A percentile compares a stretch with the other conserved stretches of the same genome.
phyloP scores from a whole-genome alignment of 176 grass and related monocot genomes.

The Poa pratensis region DNA sequence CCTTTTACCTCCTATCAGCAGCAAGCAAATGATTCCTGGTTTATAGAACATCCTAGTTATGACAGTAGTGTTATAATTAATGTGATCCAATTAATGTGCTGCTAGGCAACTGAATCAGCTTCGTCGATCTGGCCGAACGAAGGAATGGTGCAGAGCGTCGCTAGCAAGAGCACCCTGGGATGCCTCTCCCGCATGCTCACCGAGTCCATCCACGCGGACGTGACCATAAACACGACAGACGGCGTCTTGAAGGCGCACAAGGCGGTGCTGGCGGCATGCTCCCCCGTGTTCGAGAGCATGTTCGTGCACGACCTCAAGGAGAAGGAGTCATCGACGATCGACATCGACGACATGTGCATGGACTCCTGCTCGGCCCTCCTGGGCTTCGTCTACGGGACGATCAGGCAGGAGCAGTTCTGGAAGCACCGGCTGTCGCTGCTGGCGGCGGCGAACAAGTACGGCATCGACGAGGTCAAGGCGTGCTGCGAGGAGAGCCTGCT shows the following conservation, averaged over 20 bases:
- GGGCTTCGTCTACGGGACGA: constrained; percentile 74
- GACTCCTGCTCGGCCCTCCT: constrained; percentile 72
- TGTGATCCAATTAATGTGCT: neutral
- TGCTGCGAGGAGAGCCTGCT: constrained; percentile 94
- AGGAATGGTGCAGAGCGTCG: constrained; percentile 52
- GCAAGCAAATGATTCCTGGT: neutral
- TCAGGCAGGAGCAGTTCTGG: constrained; percentile 74
- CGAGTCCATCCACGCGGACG: constrained; percentile 74
- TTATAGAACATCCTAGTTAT: no score
- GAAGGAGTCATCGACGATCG: constrained; percentile 57
- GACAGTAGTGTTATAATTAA: neutral
- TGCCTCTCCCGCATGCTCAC: constrained; percentile 83
- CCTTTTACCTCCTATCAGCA: neutral
- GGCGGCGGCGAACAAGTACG: constrained; percentile 75
- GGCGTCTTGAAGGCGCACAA: constrained; percentile 83
- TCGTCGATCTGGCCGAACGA: constrained; percentile 63
- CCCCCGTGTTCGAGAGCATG: constrained; percentile 87
- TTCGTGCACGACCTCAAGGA: constrained; percentile 83
- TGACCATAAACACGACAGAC: constrained; percentile 70
- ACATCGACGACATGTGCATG: constrained; percentile 75
- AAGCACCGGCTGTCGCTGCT: constrained; percentile 72
- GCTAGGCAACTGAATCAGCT: constrained; percentile 63
- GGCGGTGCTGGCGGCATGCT: constrained; percentile 64
- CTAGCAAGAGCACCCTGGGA: constrained; percentile 61
- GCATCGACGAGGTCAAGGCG: constrained; percentile 60